Evolutionary conservation across 2,329 filamentous ascomycete genomes (phyloP).

Genomic region (Hypoxylon sp.): DNA sequence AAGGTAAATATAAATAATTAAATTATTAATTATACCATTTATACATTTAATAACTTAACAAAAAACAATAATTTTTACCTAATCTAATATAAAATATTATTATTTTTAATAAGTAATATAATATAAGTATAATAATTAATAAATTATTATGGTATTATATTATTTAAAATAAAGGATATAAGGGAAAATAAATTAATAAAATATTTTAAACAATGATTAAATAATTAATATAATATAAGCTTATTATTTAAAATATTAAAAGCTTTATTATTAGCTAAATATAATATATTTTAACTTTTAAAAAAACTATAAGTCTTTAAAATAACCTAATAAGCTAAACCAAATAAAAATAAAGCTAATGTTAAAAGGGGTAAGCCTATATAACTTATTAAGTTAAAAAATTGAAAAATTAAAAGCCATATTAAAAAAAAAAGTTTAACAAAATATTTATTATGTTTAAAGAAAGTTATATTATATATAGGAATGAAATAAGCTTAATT

Average conservation of each 20-base stretch:
- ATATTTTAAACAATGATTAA: not conserved
- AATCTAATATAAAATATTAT: not conserved
- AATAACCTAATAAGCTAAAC: not conserved
- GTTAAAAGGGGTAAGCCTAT: too few species aligned
- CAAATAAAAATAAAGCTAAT: too few species aligned
- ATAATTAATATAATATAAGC: not conserved
- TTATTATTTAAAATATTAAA: too few species aligned
- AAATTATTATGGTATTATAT: not conserved
- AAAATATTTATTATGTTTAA: too few species aligned
- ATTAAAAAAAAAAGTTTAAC: too few species aligned
- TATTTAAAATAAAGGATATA: slow-evolving; percentile 1
- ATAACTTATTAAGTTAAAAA: too few species aligned
- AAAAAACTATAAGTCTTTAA: too few species aligned
- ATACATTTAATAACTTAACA: not conserved
- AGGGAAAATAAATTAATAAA: not conserved
- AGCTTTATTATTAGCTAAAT: too few species aligned
- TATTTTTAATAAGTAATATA: not conserved
- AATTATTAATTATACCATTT: not conserved
- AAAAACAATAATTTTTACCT: not conserved
- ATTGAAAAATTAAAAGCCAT: too few species aligned
- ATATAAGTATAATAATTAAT: not conserved
- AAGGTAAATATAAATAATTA: not conserved
- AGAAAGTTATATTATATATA: too few species aligned
- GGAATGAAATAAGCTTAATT: too few species aligned
- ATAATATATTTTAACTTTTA: too few species aligned